Base-by-base conservation (phyloP, 2,329 filamentous ascomycete species). In the Dothideomycetes sp. region DNA sequence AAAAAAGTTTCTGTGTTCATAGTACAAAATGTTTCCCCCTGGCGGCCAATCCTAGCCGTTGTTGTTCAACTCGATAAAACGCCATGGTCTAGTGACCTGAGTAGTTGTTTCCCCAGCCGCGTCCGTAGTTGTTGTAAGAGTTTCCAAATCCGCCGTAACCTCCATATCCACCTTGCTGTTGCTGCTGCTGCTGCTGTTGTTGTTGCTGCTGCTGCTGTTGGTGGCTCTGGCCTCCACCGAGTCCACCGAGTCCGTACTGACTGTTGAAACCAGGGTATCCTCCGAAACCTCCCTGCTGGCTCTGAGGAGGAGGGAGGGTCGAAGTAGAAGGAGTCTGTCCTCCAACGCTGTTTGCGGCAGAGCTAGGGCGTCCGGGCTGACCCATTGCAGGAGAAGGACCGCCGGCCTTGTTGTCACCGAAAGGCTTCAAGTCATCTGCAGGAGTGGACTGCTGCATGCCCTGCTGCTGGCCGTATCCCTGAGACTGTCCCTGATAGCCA, bases 301-400 rank as follows among this genome's bases (percentile, higher is more conserved):
- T 67, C 55, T 73, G 71, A 37, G 73, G 68, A 31, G 69, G 71
- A 33, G 73, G 72, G 33, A 74, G 61, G 54, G 57, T 58, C 42
- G 66, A 64, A 22, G 45, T 38, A 16, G 27, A 29, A n/a, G 43
- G 41, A 20, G 37, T 41, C 52, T 73, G 70, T 31, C 69, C 68
- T 27, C 65, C 69, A 17, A 65, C 67, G 52, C 66, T 77, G 60
- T 78, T 79, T 20, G 74, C 71, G 6, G 76, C 75, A 25, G 76
- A 80, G 29, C 73, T 74, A 27, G 77, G 76, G 46, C 77, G 74
- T 49, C 75, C 74, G 31, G 73, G 73, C 54, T 79, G 76, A 33
- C 73, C 73, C 27, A 80, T 65, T 9, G 66, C 62, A 43, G 76
- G 76, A 48, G 74, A 78, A 19, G 77, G 75, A 9, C 74, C 68